A percentile compares a stretch with the other conserved stretches of the same genome.
Evolutionary conservation across 345 rosid genomes (phyloP).

Genomic region (Erysimum cheiranthoides): DNA sequence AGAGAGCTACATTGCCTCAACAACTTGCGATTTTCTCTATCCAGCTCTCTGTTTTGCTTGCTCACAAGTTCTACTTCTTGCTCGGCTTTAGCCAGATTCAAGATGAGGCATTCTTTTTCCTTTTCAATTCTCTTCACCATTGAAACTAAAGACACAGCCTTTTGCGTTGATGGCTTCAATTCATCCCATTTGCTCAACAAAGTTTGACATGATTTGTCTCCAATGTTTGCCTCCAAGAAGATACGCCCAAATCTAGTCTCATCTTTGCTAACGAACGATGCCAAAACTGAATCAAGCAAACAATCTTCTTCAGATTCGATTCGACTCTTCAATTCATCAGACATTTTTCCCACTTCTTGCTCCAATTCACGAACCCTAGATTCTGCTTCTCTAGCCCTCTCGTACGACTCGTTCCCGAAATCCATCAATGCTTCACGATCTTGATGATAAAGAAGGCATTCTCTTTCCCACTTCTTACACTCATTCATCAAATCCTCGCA

Average conservation of each 20-base stretch:
- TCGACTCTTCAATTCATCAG: slow-evolving; percentile 28
- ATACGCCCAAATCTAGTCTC: not conserved
- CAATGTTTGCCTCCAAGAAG: slow-evolving; percentile 18
- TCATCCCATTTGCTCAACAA: slow-evolving; percentile 23
- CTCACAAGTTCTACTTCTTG: slow-evolving; percentile 30
- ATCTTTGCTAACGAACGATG: not conserved
- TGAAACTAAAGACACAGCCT: slow-evolving; percentile 9
- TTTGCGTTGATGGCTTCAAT: slow-evolving; percentile 7
- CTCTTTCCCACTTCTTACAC: slow-evolving; percentile 74
- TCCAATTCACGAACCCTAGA: slow-evolving; percentile 65
- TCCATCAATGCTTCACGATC: slow-evolving; percentile 89
- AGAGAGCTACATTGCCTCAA: not conserved
- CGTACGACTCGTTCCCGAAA: slow-evolving; percentile 83
- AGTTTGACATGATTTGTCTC: not conserved
- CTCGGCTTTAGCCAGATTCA: slow-evolving; percentile 32
- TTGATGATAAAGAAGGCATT: slow-evolving; percentile 70
- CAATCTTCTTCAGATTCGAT: slow-evolving; percentile 10
- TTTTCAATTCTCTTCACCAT: slow-evolving; percentile 23
- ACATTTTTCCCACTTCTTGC: slow-evolving; percentile 50
- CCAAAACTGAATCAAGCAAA: slow-evolving; percentile 17
- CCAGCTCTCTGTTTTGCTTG: slow-evolving; percentile 31
- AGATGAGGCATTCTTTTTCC: slow-evolving; percentile 16
- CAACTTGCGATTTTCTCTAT: slow-evolving; percentile 22
- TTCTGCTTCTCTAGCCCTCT: slow-evolving; percentile 74
- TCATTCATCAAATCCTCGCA: slow-evolving; percentile 65